phyloP scores from a whole-genome alignment of 1,284 basidiomycete species.

The Entoloma clypeatum region DNA sequence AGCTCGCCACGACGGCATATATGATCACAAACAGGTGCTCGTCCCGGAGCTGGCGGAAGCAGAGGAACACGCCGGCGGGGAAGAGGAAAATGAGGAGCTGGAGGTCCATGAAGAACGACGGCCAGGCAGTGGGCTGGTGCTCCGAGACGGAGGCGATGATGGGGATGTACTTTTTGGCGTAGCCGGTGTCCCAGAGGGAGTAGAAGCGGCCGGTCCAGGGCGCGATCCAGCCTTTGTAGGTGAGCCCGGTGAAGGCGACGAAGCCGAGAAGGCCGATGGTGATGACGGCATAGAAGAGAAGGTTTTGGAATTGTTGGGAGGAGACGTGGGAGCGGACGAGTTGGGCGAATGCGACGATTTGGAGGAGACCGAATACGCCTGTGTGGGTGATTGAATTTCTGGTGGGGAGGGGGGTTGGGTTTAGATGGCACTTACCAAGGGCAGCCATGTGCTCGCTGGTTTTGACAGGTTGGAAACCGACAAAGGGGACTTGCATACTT shows the following conservation, averaged over 20 bases:
- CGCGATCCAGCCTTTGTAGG: constrained; percentile 94
- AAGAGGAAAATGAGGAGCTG: constrained; percentile 98
- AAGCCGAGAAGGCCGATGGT: constrained; percentile 73
- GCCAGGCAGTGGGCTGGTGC: constrained; percentile 99
- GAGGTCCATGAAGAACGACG: constrained; percentile 99
- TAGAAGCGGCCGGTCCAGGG: constrained; percentile 99
- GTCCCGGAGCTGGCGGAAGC: constrained; percentile 92
- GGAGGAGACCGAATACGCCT: constrained; percentile 95
- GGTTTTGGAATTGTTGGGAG: constrained; percentile 88
- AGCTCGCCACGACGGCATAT: constrained; percentile 93
- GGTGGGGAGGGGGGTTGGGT: constrained; percentile 2
- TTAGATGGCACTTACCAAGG: constrained; percentile 53
- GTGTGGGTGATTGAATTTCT: constrained; percentile 7
- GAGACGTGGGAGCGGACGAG: constrained; percentile 88
- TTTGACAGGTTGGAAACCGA: constrained; percentile 97
- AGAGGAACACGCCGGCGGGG: constrained; percentile 92
- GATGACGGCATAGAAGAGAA: constrained; percentile 72
- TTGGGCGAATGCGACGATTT: constrained; percentile 93
- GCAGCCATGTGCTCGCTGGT: constrained; percentile 99
- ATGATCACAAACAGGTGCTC: constrained; percentile 99
- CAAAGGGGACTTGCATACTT: constrained; percentile 99
- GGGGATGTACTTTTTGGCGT: constrained; percentile 97
- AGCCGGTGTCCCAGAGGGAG: constrained; percentile 98
- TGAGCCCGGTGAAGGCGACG: constrained; percentile 72
- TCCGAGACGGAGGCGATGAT: constrained; percentile 99